phyloP scores from a whole-genome alignment of 1,139 yeast species.

The Nadsonia starkeyi-henricii region DNA sequence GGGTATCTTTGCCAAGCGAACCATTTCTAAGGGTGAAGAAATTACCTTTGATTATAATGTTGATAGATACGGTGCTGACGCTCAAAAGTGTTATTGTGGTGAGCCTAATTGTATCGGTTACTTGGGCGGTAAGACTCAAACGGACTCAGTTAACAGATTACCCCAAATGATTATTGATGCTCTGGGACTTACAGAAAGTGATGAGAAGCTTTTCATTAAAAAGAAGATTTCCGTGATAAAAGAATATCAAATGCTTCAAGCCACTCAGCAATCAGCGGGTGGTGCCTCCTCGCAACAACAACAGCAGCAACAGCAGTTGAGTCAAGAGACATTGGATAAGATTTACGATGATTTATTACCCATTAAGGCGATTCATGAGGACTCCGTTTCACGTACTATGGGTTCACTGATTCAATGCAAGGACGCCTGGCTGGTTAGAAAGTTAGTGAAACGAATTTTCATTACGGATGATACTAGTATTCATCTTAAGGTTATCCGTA shows the following conservation, averaged over 20 bases:
- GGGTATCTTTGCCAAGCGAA: conserved; percentile 86
- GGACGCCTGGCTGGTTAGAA: conserved; percentile 50
- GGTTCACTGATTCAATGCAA: conserved; percentile 68
- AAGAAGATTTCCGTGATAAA: conserved; percentile 24
- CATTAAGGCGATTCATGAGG: conserved; percentile 35
- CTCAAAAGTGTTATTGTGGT: conserved; percentile 92
- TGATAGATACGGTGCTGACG: conserved; percentile 88
- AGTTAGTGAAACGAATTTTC: conserved; percentile 54
- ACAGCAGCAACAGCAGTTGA: background rate
- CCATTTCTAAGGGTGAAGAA: conserved; percentile 70
- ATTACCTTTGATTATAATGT: conserved; percentile 92
- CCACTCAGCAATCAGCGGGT: conserved; percentile 9
- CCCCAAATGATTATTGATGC: conserved; percentile 83
- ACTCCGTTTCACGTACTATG: conserved; percentile 62
- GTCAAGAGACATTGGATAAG: conserved; percentile 25
- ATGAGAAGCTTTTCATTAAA: conserved; percentile 24
- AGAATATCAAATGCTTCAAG: conserved; percentile 33
- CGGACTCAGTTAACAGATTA: conserved; percentile 69
- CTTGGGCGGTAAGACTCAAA: conserved; percentile 93
- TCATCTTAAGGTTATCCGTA: conserved; percentile 47
- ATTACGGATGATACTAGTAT: conserved; percentile 41
- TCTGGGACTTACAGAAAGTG: conserved; percentile 56
- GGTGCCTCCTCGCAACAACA: conserved; percentile 7
- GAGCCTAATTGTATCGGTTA: conserved; percentile 84
- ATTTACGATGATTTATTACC: conserved; percentile 50